Percentiles rank a stretch among this genome's conserved stretches.
Evolutionary conservation across 495 filamentous ascomycete genomes (phyloP).

Genomic region (Penicillium tannophilum): DNA sequence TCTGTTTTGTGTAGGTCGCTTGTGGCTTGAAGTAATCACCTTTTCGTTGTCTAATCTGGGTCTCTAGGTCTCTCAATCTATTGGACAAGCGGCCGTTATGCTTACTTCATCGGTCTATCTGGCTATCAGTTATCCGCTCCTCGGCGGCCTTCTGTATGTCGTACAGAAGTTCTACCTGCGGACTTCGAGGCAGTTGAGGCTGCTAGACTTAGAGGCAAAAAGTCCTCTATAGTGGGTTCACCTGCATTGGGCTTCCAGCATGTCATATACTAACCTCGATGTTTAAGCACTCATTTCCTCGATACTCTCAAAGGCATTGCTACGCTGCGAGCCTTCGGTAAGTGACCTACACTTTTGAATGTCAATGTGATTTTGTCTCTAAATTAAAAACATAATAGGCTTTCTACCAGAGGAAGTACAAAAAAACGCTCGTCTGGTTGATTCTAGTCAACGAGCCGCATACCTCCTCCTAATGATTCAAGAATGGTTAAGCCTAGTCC

Average conservation of each 20-base stretch:
- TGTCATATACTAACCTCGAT: neutral
- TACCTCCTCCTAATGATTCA: slow-evolving; percentile 1
- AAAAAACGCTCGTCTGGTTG: neutral
- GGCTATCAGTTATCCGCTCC: neutral
- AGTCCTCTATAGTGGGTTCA: neutral
- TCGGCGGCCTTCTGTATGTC: neutral
- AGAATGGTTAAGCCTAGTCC: neutral
- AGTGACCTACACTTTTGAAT: neutral
- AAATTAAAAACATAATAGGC: neutral
- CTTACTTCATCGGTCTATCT: neutral
- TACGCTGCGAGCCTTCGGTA: neutral
- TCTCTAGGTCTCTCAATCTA: neutral
- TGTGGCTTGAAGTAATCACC: neutral
- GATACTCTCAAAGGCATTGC: neutral
- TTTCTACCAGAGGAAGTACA: neutral
- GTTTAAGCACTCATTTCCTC: neutral
- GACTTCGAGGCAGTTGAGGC: neutral
- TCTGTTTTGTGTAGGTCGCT: neutral
- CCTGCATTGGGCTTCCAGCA: neutral
- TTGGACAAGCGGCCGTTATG: slow-evolving; percentile 4
- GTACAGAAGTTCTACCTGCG: slow-evolving; percentile 1
- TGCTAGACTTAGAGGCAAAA: neutral
- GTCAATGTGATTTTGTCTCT: neutral
- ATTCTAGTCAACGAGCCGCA: neutral
- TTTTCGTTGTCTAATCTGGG: neutral